These are phyloP conservation scores for Cnidoscolus chayamansa DNA, from an alignment of 441 rosid genomes.

Conservation along the genomic window DNA sequence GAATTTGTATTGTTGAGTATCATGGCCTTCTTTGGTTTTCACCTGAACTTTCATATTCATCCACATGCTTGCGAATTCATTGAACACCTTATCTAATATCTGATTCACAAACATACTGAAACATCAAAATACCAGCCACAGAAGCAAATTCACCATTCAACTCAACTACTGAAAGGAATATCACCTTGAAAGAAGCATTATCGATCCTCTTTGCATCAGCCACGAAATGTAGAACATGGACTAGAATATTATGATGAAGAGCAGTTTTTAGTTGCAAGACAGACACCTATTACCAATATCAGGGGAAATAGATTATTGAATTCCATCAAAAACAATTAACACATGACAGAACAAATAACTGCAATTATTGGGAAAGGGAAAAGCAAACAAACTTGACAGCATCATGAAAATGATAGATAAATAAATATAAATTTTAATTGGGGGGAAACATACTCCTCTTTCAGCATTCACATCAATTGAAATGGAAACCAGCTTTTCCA, in stretches of 20 bases:
- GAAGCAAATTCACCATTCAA: constrained; percentile 13
- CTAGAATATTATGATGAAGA: constrained; percentile 57
- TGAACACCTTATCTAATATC: constrained; percentile 64
- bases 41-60: constrained; percentile 71
- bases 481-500: constrained; percentile 62
- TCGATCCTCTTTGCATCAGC: constrained; percentile 58
- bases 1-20: constrained; percentile 63
- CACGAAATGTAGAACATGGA: constrained; percentile 57
- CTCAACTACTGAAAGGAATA: constrained; percentile 15
- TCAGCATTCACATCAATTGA: constrained; percentile 39
- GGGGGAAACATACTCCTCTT: constrained; percentile 39
- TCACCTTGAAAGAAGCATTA: constrained; percentile 63
- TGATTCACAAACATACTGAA: constrained; percentile 35
- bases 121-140: constrained; percentile 25
- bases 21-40: constrained; percentile 55
- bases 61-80: constrained; percentile 66
- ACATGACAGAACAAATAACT: background rate
- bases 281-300: constrained; percentile 40
- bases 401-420: background rate
- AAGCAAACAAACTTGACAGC: background rate
- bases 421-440: background rate
- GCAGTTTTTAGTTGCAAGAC: constrained; percentile 52
- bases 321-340: background rate
- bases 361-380: background rate
- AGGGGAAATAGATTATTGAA: background rate